A percentile compares a stretch with the other conserved stretches of the same genome.
Evolutionary conservation across 2,329 filamentous ascomycete genomes (phyloP).

Genomic region (Trichoderma sp.): DNA sequence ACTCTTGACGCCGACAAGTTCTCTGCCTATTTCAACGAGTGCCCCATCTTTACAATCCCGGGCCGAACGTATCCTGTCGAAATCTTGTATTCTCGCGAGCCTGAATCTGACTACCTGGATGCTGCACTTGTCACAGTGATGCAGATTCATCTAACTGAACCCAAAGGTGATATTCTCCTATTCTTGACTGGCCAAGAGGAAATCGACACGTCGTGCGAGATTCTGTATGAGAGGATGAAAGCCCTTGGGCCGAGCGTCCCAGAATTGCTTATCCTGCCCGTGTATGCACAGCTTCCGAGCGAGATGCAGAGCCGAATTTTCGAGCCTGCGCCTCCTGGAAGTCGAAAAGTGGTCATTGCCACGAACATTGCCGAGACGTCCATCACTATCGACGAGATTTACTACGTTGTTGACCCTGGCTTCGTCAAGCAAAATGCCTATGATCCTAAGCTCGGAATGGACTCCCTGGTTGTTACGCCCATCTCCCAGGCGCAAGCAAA

Average conservation of each 20-base stretch:
- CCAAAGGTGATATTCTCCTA: constrained; percentile 87
- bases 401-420: constrained; percentile 93
- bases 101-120: constrained; percentile 93
- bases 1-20: constrained; percentile 98
- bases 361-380: constrained; percentile 98
- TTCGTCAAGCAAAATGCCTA: constrained; percentile 98
- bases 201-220: constrained; percentile 92
- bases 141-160: constrained; percentile 95
- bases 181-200: constrained; percentile 98
- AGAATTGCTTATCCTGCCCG: constrained; percentile 86
- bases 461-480: constrained; percentile 89
- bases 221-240: constrained; percentile 94
- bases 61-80: constrained; percentile 94
- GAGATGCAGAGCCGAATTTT: constrained; percentile 96
- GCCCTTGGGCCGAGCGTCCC: constrained; percentile 86
- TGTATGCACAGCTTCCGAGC: constrained; percentile 90
- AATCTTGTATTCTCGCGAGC: constrained; percentile 90
- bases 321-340: constrained; percentile 81
- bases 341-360: constrained; percentile 91
- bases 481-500: constrained; percentile 97
- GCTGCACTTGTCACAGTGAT: constrained; percentile 93
- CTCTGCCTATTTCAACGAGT: constrained; percentile 91
- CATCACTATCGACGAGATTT: constrained; percentile 96
- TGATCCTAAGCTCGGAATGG: constrained; percentile 96
- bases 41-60: constrained; percentile 94